Evolutionary conservation across 169 alveolate species (phyloP).

Genomic region (Plasmodium chabaudi): DNA sequence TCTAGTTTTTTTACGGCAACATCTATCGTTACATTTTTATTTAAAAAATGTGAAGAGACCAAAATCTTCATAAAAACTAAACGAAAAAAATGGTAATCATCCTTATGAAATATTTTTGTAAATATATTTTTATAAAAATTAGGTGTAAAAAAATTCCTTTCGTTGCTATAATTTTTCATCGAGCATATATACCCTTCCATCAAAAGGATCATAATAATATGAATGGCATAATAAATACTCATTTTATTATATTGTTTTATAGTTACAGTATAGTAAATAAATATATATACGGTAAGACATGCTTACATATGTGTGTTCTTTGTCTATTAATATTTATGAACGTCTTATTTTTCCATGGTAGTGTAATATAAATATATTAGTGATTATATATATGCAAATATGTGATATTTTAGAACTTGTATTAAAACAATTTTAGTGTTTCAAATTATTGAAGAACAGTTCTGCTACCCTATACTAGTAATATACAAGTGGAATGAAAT

Average conservation of each 20-base stretch:
- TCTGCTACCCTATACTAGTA: too few species aligned
- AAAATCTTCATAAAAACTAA: constrained; percentile 57
- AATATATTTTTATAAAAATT: constrained; percentile 45
- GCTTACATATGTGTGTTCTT: too few species aligned
- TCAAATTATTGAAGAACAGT: too few species aligned
- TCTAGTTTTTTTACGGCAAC: constrained; percentile 23
- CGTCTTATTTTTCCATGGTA: too few species aligned
- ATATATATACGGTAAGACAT: too few species aligned
- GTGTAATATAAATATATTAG: too few species aligned
- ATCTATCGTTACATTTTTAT: constrained; percentile 19
- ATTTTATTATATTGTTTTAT: not conserved
- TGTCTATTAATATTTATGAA: too few species aligned
- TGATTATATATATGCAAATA: too few species aligned
- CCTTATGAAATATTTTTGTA: constrained; percentile 13
- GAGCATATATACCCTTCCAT: not conserved
- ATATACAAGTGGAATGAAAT: too few species aligned
- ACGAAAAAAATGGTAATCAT: constrained; percentile 73
- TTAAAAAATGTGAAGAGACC: constrained; percentile 9
- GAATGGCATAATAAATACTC: not conserved
- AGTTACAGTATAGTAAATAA: too few species aligned
- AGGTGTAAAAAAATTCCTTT: constrained; percentile 25
- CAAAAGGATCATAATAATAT: not conserved
- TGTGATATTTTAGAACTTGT: too few species aligned
- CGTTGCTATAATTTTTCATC: constrained; percentile 7
- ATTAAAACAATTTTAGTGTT: too few species aligned